Conservation (phyloP, 2,329 filamentous ascomycete genomes). For the Sarocladium strictum region DNA sequence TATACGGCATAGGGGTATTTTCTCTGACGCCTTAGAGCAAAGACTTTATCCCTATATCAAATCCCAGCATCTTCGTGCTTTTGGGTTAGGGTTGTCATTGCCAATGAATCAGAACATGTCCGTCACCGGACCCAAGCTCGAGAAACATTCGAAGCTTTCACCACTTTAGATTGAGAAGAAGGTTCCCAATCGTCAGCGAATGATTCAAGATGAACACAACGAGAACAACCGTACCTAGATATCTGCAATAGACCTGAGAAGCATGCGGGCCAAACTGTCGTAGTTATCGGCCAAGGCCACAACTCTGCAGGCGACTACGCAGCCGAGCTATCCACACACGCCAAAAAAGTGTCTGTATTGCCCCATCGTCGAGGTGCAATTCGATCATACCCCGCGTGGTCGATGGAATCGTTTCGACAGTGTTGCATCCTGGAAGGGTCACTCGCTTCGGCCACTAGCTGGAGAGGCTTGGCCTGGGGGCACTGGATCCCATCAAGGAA, state of each 20-base stretch:
- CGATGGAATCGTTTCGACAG: conserved; percentile 16
- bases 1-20: too few species aligned
- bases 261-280: conserved; percentile 16
- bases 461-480: conserved; percentile 11
- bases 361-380: conserved; percentile 18
- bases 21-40: too few species aligned
- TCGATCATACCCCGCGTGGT: conserved; percentile 17
- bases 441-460: conserved; percentile 15
- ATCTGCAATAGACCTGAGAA: conserved; percentile 12
- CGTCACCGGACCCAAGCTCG: conserved; percentile 15
- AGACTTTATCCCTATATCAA: too few species aligned
- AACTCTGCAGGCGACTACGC: conserved; percentile 21
- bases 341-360: conserved; percentile 17
- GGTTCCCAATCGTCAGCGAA: too few species aligned
- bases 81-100: conserved; percentile 21
- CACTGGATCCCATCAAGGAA: too few species aligned
- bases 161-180: too few species aligned
- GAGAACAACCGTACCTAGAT: too few species aligned
- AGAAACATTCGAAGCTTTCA: conserved; percentile 15
- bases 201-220: too few species aligned
- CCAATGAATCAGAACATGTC: conserved; percentile 15
- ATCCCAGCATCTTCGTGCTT: too few species aligned
- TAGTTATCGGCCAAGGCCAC: conserved; percentile 21
- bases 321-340: conserved; percentile 15
- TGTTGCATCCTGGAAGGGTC: conserved; percentile 16